phyloP scores from a whole-genome alignment of 78 protist genomes.

The Emiliania huxleyi region DNA sequence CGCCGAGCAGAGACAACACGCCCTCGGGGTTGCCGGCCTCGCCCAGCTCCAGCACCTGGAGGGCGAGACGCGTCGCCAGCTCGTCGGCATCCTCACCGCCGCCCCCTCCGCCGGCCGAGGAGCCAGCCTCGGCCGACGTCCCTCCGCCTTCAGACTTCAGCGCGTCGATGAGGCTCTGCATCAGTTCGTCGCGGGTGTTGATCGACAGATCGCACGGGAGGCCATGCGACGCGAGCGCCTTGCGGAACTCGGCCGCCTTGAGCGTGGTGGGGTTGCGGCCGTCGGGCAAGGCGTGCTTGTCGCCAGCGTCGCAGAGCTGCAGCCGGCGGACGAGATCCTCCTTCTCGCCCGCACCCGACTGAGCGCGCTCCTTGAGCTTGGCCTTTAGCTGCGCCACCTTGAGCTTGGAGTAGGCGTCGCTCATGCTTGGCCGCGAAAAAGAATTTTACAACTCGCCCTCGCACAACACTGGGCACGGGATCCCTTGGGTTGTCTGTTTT shows the following conservation, averaged over 20 bases:
- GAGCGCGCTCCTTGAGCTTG: neutral
- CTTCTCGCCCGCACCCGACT: neutral
- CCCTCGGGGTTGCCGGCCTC: neutral
- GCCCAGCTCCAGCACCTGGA: neutral
- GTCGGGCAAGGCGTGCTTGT: too few relatives aligned
- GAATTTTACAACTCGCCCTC: too few relatives aligned
- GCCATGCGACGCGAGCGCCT: neutral
- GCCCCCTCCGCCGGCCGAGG: too few relatives aligned
- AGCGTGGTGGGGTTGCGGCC: neutral
- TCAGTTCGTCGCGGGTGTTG: neutral
- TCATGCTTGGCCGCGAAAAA: too few relatives aligned
- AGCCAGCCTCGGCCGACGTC: too few relatives aligned
- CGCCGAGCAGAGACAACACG: neutral
- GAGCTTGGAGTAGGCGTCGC: too few relatives aligned
- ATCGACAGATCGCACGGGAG: neutral
- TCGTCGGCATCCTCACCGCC: neutral
- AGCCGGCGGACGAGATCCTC: neutral
- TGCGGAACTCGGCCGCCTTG: constrained; percentile 9
- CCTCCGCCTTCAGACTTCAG: neutral
- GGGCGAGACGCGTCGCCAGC: neutral
- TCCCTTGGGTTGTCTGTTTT: too few relatives aligned
- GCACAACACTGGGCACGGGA: too few relatives aligned
- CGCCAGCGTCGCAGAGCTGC: neutral
- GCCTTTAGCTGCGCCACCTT: neutral
- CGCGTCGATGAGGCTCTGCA: neutral